Base-by-base conservation (phyloP, 371 early-diverging fungal species). In the Actinomucor elegans region DNA sequence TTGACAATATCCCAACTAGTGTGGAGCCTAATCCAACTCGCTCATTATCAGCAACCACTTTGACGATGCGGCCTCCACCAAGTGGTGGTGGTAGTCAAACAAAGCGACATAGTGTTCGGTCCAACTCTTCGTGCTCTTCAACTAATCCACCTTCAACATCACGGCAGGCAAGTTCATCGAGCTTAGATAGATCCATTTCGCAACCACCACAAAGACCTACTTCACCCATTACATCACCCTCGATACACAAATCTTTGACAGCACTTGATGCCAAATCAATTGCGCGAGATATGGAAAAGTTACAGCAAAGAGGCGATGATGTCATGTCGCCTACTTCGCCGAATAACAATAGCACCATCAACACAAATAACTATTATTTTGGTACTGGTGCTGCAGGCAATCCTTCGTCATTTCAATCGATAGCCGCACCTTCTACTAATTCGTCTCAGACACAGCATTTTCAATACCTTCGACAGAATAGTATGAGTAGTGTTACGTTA, bases 181-280 rank as follows among this genome's bases (percentile, higher is more conserved):
- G 65, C 7, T 45, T 67, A 14, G 67, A 72, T 27, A 59, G 72
- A 5, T 63, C 70, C 4, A 48, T 56, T 5, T 67, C 68, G 17
- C 55, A 49, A 64, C 52, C 52, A 34, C 61, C 67, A 11, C 76
- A 59, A 29, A 57, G 66, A 9, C 79, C 81, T 0, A 71, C 80
- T 2, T 67, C 69, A 24, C 67, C 76, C 21, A 53, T 71, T 20
- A 63, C 68, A 18, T 75, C 75, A 1, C 71, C 73, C 4, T 69
- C 74, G 17, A 72, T 80, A 17, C 75, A 77, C 45, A 81, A 80
- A 49, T 80, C 80, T 2, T 43, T 83, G 0, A 75, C 69, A 20
- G 80, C 81, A 17, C 67, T 87, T 15, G 86, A 87, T 44, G 84
- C 85, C n/a, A 83, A 79, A 44, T 71, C 76, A 11, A 81, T 85